These are phyloP conservation scores for Penicillium waksmanii DNA, from an alignment of 495 filamentous ascomycete species.

Conservation along the genomic window DNA sequence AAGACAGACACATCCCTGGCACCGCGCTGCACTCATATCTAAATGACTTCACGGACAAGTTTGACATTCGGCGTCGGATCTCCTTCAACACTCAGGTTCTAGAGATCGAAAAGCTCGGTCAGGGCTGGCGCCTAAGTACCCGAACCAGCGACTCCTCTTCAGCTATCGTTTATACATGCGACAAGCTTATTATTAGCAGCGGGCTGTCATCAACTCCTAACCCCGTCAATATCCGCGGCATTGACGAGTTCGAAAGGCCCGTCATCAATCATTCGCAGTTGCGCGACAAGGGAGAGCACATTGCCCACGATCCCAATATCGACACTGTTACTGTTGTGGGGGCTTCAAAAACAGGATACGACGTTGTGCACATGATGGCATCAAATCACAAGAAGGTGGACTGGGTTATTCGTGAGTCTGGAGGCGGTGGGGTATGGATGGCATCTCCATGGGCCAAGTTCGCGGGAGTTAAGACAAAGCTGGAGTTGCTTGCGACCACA, in stretches of 20 bases:
- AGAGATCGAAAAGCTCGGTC: slow-evolving; percentile 8
- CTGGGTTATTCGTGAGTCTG: slow-evolving; percentile 62
- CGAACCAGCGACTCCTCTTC: not conserved
- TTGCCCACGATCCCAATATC: slow-evolving; percentile 11
- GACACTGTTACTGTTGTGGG: slow-evolving; percentile 58
- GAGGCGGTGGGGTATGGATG: slow-evolving; percentile 9
- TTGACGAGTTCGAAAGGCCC: not conserved
- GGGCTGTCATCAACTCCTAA: slow-evolving; percentile 3
- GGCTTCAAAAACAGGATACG: slow-evolving; percentile 66
- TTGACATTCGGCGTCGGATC: slow-evolving; percentile 27
- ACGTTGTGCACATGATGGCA: slow-evolving; percentile 62
- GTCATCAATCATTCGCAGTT: not conserved
- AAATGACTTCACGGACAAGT: slow-evolving; percentile 28
- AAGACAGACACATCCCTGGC: slow-evolving; percentile 23
- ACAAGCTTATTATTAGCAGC: slow-evolving; percentile 1
- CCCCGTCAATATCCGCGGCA: not conserved
- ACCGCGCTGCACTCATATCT: slow-evolving; percentile 18
- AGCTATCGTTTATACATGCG: not conserved
- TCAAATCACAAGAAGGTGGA: slow-evolving; percentile 61
- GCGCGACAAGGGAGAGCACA: not conserved
- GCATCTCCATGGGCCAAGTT: slow-evolving; percentile 4
- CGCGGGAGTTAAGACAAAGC: not conserved
- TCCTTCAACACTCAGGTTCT: slow-evolving; percentile 24
- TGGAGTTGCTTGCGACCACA: not conserved
- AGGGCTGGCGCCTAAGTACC: slow-evolving; percentile 14